phyloP scores from a whole-genome alignment of 108 stramenopile species.

The Pseudonitzschia multistriata region DNA sequence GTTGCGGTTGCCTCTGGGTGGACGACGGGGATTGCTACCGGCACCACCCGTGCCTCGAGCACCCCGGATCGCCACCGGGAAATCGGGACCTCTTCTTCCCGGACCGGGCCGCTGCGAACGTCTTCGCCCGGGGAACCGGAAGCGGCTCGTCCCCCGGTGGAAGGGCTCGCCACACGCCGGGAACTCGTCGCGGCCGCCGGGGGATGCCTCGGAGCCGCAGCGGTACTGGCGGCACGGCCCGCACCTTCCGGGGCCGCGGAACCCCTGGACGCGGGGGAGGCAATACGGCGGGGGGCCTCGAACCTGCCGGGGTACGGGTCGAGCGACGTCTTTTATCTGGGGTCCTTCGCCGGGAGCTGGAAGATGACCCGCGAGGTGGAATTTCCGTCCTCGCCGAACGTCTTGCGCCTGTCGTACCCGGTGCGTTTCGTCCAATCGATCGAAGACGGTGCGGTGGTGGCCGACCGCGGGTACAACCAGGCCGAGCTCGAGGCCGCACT shows the following conservation, averaged over 20 bases:
- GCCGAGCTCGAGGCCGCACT: constrained; percentile 45
- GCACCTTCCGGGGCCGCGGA: constrained; percentile 1
- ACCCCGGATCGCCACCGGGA: too few species aligned
- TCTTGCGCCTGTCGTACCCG: constrained; percentile 42
- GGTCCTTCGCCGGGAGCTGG: constrained; percentile 62
- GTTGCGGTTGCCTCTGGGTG: too few species aligned
- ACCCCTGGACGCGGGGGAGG: constrained; percentile 49
- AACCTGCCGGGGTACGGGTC: constrained; percentile 76
- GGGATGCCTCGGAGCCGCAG: not conserved
- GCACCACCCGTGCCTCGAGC: too few species aligned
- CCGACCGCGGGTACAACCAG: constrained; percentile 79
- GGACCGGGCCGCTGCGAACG: too few species aligned
- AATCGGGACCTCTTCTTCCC: too few species aligned
- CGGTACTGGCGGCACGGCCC: not conserved
- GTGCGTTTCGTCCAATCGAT: constrained; percentile 63
- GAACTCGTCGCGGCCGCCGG: not conserved
- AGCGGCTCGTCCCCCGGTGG: not conserved
- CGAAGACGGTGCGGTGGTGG: constrained; percentile 50
- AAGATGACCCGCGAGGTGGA: constrained; percentile 48
- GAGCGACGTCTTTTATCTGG: constrained; percentile 72
- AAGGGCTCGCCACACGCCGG: not conserved
- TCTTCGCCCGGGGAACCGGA: not conserved
- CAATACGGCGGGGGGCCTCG: constrained; percentile 58
- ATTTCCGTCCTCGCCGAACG: constrained; percentile 12
- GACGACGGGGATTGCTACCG: too few species aligned